Evolutionary conservation across 129 eudicot species (phyloP), one percentile per base, ranked within the genome.

Genomic region (Pittosporum tobira): DNA sequence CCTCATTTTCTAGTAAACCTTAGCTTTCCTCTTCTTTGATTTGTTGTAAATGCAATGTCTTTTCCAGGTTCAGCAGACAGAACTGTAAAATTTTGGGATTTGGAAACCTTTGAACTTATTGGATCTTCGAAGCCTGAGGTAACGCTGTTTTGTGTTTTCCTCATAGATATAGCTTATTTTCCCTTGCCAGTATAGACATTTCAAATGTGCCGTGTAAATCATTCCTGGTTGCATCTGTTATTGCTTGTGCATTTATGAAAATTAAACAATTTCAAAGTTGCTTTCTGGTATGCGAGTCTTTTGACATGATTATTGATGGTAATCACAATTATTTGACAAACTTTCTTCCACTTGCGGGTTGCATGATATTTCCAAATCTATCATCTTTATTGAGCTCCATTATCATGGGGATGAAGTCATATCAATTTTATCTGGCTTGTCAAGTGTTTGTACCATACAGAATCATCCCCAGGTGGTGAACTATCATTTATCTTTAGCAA

Each of bases 61-160:
- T 58, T 52, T 67, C 48, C 84, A 91, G 99, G 99, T 73, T 93
- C 99, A 65, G 91, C 96, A 15, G 99, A 93, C 70, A 75, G 73
- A 68, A 93, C 99, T 28, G 94, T 86, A 19, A 86, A 87, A 46
- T 91, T 83, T 68, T 91, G 96, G 95, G 99, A 91, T 63, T 72
- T 91, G 69, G 99, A 91, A 73, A 91, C 94, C 64, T 91, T 91
- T 78, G 99, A 91, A 64, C 77, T 91, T 79, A 91, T 87, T 67
- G 99, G 99, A 68, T 87, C 99, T 66, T 71, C 91, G 55, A 76
- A 75, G 57, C 75, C 88, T 24, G 96, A 91, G 94, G 98, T 91
- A 73, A 27, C 44, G 22, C 9, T 29, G 23, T 50, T 51, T 27
- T 62, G 51, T 55, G 13, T 59, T 21, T 65, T 61, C 19, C 24